Evolutionary conservation across 495 filamentous ascomycete genomes (phyloP).

Genomic region (Rusavskia elegans): DNA sequence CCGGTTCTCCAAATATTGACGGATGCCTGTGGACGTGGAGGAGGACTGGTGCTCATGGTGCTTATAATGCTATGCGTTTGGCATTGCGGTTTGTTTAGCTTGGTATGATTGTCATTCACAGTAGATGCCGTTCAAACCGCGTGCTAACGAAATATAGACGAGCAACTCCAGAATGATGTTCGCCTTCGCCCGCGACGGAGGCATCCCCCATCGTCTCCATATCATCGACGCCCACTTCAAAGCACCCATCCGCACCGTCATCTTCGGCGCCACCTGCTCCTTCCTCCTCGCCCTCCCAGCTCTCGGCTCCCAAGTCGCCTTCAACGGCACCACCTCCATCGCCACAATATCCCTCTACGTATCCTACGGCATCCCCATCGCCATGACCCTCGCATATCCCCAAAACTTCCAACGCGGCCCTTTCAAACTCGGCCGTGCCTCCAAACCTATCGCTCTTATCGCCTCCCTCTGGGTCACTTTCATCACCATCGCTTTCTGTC

Average conservation of each 20-base stretch:
- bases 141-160: constrained; percentile 22
- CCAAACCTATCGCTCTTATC: constrained; percentile 34
- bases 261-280: constrained; percentile 37
- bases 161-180: constrained; percentile 49
- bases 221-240: constrained; percentile 15
- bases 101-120: constrained; percentile 9
- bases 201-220: constrained; percentile 21
- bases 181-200: constrained; percentile 39
- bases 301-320: constrained; percentile 43
- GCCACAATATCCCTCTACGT: constrained; percentile 50
- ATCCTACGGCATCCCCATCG: constrained; percentile 47
- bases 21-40: constrained; percentile 35
- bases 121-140: not conserved
- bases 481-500: constrained; percentile 44
- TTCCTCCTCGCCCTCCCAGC: constrained; percentile 44
- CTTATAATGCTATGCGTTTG: constrained; percentile 42
- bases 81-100: constrained; percentile 42
- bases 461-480: constrained; percentile 36
- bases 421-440: constrained; percentile 38
- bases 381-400: constrained; percentile 33
- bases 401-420: constrained; percentile 31
- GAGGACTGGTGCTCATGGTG: constrained; percentile 37
- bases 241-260: constrained; percentile 32
- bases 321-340: constrained; percentile 42
- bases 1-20: constrained; percentile 40